phyloP scores from a whole-genome alignment of 2,329 filamentous ascomycete genomes.

The Botrytis deweyae region DNA sequence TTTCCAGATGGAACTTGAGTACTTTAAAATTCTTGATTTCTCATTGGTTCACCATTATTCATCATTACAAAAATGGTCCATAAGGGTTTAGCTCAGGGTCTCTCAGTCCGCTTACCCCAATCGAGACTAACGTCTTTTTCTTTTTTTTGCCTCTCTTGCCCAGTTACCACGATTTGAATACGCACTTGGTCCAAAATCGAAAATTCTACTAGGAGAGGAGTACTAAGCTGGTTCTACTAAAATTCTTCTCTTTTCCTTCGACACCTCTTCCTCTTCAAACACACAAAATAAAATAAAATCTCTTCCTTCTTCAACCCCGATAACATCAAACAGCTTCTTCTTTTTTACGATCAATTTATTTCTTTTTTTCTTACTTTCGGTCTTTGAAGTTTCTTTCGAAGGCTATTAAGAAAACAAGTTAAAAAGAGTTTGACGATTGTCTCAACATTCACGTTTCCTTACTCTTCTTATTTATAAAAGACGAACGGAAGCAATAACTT shows the following conservation, averaged over 20 bases:
- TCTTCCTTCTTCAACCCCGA: background rate
- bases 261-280: background rate
- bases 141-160: slow-evolving; percentile 10
- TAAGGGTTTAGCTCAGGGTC: background rate
- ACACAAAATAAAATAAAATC: background rate
- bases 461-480: slow-evolving; percentile 21
- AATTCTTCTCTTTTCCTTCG: background rate
- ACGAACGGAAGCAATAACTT: slow-evolving; percentile 24
- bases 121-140: background rate
- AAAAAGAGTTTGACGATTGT: slow-evolving; percentile 19
- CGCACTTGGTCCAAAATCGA: background rate
- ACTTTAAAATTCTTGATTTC: background rate
- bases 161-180: background rate
- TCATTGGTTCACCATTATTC: background rate
- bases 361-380: slow-evolving; percentile 32
- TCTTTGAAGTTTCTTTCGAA: slow-evolving; percentile 45
- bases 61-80: background rate
- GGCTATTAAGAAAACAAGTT: slow-evolving; percentile 32
- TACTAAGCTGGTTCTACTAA: background rate
- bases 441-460: slow-evolving; percentile 3
- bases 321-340: slow-evolving; percentile 26
- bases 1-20: background rate
- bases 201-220: background rate
- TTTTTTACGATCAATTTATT: slow-evolving; percentile 31
- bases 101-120: background rate